These are phyloP conservation scores for Ophiostoma triangulosporum DNA, from an alignment of 2,329 filamentous ascomycete species.

Conservation along the genomic window DNA sequence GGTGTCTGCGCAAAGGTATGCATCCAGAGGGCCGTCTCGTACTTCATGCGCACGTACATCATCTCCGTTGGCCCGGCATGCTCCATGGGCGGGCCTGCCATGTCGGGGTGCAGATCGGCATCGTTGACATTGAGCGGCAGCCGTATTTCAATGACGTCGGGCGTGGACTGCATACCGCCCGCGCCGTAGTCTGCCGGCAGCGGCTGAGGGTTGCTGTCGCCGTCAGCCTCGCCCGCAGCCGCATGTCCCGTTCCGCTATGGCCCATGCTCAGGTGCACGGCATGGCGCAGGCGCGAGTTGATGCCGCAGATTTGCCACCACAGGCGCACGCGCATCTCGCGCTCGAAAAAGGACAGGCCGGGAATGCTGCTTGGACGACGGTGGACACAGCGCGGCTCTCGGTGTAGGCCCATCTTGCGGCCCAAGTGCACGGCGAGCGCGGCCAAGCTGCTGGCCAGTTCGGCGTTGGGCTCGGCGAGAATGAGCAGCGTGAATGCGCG, in stretches of 20 bases:
- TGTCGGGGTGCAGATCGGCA: constrained; percentile 33
- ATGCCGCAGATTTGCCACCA: constrained; percentile 43
- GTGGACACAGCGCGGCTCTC: constrained; percentile 16
- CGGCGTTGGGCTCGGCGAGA: constrained; percentile 18
- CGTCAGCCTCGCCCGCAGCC: background rate
- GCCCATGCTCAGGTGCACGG: background rate
- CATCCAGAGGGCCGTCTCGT: constrained; percentile 18
- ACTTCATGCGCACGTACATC: constrained; percentile 27
- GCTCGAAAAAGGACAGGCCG: constrained; percentile 34
- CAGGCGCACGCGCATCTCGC: constrained; percentile 37
- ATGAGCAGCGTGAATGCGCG: constrained; percentile 21
- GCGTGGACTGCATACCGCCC: constrained; percentile 25
- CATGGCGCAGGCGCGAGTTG: constrained; percentile 26
- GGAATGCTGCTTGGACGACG: constrained; percentile 23
- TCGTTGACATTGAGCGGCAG: constrained; percentile 46
- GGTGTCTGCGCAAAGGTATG: constrained; percentile 11
- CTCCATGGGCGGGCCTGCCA: constrained; percentile 33
- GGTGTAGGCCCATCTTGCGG: constrained; percentile 24
- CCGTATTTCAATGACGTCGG: constrained; percentile 26
- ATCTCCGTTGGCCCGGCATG: constrained; percentile 42
- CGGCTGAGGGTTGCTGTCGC: background rate
- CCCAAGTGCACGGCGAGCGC: constrained; percentile 16
- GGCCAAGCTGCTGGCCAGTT: constrained; percentile 16
- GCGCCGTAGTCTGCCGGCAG: background rate
- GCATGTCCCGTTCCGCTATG: background rate